Evolutionary conservation across 2,329 filamentous ascomycete species (phyloP).

Genomic region (Phaeosphaeriaceae sp.): DNA sequence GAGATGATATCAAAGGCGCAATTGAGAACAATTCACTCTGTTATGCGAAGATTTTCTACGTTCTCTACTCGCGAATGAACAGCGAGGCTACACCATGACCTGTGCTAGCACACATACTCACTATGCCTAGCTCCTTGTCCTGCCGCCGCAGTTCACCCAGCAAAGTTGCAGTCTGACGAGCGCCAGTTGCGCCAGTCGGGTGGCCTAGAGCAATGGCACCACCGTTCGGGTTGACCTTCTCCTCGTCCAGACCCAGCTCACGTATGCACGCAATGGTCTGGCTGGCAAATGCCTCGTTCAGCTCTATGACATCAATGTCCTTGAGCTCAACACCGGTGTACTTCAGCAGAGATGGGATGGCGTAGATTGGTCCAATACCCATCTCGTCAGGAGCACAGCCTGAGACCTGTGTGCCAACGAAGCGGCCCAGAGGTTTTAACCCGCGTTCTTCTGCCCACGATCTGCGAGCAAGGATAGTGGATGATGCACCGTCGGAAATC

Average conservation of each 20-base stretch:
- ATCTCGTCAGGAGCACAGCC: conserved; percentile 93
- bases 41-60: neutral
- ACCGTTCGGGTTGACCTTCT: conserved; percentile 81
- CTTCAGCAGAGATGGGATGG: conserved; percentile 79
- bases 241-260: conserved; percentile 69
- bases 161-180: conserved; percentile 83
- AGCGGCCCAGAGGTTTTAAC: conserved; percentile 91
- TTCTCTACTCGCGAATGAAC: conserved; percentile 33
- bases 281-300: conserved; percentile 96
- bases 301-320: conserved; percentile 87
- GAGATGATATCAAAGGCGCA: neutral
- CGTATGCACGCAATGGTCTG: conserved; percentile 92
- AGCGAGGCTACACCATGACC: conserved; percentile 41
- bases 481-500: conserved; percentile 91
- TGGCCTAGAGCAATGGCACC: conserved; percentile 85
- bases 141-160: conserved; percentile 71
- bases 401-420: conserved; percentile 88
- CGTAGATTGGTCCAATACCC: conserved; percentile 82
- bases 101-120: conserved; percentile 76
- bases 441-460: conserved; percentile 84
- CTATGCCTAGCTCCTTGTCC: conserved; percentile 78
- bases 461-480: conserved; percentile 89
- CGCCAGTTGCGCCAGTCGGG: conserved; percentile 76
- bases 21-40: neutral
- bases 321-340: conserved; percentile 78